These are phyloP conservation scores for Cornus florida DNA, from an alignment of 148 eudicot species.

Conservation along the genomic window DNA sequence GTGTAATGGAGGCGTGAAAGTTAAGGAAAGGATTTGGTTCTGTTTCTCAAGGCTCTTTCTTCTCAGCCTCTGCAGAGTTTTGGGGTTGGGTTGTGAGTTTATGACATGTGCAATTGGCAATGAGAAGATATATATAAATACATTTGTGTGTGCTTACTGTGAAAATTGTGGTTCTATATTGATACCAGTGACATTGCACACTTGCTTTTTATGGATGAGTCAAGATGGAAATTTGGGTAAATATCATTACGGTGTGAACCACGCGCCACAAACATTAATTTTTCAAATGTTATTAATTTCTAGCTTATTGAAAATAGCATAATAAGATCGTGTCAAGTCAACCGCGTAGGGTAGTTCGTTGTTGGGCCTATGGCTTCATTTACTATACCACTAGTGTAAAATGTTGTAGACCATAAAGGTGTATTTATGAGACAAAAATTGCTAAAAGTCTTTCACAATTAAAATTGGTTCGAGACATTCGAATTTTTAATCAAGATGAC, in stretches of 20 bases:
- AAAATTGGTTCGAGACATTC: too few relatives aligned
- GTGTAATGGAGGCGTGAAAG: conserved; percentile 49
- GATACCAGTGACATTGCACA: too few relatives aligned
- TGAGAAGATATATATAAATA: conserved; percentile 32
- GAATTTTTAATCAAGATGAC: too few relatives aligned
- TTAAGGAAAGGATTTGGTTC: conserved; percentile 44
- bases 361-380: neutral
- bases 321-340: too few relatives aligned
- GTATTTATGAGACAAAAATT: too few relatives aligned
- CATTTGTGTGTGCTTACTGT: conserved; percentile 10
- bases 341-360: too few relatives aligned
- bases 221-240: neutral
- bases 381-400: neutral
- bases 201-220: too few relatives aligned
- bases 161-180: neutral
- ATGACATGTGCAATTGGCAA: neutral
- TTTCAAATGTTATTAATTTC: too few relatives aligned
- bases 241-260: too few relatives aligned
- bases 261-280: too few relatives aligned
- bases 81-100: conserved; percentile 7
- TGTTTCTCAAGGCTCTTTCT: conserved; percentile 46
- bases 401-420: neutral
- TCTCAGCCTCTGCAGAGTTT: conserved; percentile 20
- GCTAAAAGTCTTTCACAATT: too few relatives aligned
- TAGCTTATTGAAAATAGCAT: too few relatives aligned